Base-by-base conservation (phyloP, 768 basidiomycete species). In the Serendipita sp. region DNA sequence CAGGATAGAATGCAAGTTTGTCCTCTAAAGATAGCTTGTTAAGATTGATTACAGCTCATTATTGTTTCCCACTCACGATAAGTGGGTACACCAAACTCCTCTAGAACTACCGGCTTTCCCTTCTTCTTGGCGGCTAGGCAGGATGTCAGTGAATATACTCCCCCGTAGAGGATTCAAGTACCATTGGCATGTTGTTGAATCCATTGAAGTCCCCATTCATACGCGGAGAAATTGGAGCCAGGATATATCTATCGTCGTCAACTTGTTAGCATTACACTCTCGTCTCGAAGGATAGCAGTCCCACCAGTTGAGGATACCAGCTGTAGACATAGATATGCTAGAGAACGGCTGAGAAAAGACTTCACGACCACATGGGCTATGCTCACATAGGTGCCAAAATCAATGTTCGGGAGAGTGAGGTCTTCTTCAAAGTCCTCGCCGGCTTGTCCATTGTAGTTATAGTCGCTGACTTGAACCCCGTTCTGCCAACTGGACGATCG, bases 401-500 rank as follows among this genome's bases (percentile, higher is more conserved):
- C 81, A 64, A 82, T 77, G 65, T 82, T 81, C 4, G 75, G 72
- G 20, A 82, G 71, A 0, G 69, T 69, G 28, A 81, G 69, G 42
- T 78, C 79, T 2, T 69, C 67, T 50, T 79, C 77, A 62, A 82
- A 82, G 66, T 81, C 80, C 69, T 82, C 80, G 7, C 80, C 79
- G 62, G 79, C 80, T 76, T 79, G 74, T 0, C 81, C 81, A 58
- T 82, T 78, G 71, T 77, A 81, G 65, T 81, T 82, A 67, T 79
- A 80, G 64, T 83, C 81, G 33, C 75, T 76, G 58, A 75, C 71
- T 11, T 76, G 74, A 3, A 70, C 68, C 2, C 77, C 75, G 66
- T 81, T 71, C 62, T 69, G 72, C 77, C 77, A 80, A 64, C 71
- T 72, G 16, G 3, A 20, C 73, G 20, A 20, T n/a, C n/a, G n/a